Conservation (phyloP, 2,329 filamentous ascomycete species). For the Neonectria faginata region DNA sequence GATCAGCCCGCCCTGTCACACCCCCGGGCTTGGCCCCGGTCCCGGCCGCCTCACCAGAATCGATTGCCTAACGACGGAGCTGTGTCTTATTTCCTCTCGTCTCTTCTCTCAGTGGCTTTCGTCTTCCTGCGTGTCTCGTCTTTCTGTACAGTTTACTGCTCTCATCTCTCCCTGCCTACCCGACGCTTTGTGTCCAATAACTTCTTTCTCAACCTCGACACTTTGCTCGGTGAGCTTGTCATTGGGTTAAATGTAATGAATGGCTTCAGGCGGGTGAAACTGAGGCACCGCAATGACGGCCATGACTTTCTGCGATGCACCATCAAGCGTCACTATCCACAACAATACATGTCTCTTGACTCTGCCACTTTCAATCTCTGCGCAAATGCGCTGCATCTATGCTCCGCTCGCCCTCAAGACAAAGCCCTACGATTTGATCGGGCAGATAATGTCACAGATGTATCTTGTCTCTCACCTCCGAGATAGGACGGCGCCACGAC, state of each 20-base stretch:
- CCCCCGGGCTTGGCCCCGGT: background rate
- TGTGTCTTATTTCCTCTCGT: background rate
- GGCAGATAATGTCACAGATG: background rate
- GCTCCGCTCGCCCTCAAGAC: background rate
- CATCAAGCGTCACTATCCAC: conserved; percentile 13
- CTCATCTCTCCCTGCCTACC: background rate
- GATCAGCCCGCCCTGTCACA: conserved; percentile 1
- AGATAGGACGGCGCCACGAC: background rate
- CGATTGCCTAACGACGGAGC: background rate
- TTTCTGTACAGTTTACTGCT: background rate
- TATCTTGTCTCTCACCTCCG: background rate
- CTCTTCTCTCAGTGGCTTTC: conserved; percentile 1
- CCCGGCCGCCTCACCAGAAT: conserved; percentile 1
- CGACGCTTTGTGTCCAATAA: background rate
- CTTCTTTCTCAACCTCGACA: background rate
- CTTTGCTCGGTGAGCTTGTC: background rate
- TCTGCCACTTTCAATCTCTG: conserved; percentile 6
- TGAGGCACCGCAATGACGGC: conserved; percentile 12
- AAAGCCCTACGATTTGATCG: background rate
- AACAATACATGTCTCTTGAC: background rate
- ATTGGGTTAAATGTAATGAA: conserved; percentile 10
- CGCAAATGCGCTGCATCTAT: background rate
- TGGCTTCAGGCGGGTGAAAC: background rate
- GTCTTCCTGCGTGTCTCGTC: background rate
- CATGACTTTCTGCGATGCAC: conserved; percentile 10